A percentile compares a stretch with the other conserved stretches of the same genome.
These are phyloP conservation scores for Cladochytrium replicatum DNA, from an alignment of 192 early-diverging fungal species.

Conservation along the genomic window DNA sequence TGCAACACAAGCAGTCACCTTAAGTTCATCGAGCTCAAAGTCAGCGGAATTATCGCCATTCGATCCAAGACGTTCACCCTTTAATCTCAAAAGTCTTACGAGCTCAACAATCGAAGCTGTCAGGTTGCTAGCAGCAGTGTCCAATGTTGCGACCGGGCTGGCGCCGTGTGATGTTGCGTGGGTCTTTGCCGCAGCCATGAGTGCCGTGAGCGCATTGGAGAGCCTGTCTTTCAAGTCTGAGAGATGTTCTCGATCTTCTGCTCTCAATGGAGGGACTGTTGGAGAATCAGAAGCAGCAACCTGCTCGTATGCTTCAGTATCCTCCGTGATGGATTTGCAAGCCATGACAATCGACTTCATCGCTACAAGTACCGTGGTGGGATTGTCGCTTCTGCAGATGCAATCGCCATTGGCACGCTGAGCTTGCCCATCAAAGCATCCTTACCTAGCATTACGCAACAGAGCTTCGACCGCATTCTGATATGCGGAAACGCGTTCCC, in stretches of 20 bases:
- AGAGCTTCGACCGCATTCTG: constrained; percentile 76
- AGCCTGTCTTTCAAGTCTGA: constrained; percentile 49
- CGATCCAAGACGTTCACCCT: constrained; percentile 6
- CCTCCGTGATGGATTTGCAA: constrained; percentile 74
- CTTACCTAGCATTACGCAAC: constrained; percentile 59
- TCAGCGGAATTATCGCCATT: constrained; percentile 2
- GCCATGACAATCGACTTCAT: constrained; percentile 76
- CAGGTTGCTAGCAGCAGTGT: constrained; percentile 68
- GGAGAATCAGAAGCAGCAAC: constrained; percentile 28
- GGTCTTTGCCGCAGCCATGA: constrained; percentile 65
- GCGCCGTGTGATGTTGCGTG: constrained; percentile 57
- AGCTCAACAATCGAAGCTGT: constrained; percentile 73
- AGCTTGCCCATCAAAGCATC: not conserved
- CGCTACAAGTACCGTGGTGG: constrained; percentile 64
- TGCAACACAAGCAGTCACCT: constrained; percentile 23
- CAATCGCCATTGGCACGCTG: constrained; percentile 1
- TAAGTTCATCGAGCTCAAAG: constrained; percentile 31
- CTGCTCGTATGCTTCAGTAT: constrained; percentile 57
- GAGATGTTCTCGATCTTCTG: constrained; percentile 39
- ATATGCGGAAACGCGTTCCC: constrained; percentile 59
- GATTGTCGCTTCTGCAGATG: constrained; percentile 48
- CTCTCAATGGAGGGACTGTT: constrained; percentile 39
- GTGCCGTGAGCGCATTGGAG: constrained; percentile 49
- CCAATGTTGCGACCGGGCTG: constrained; percentile 60
- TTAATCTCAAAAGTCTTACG: constrained; percentile 43